Evolutionary conservation across 495 filamentous ascomycete genomes (phyloP), one percentile per base, ranked within the genome.

Genomic region (Tuber aestivum): DNA sequence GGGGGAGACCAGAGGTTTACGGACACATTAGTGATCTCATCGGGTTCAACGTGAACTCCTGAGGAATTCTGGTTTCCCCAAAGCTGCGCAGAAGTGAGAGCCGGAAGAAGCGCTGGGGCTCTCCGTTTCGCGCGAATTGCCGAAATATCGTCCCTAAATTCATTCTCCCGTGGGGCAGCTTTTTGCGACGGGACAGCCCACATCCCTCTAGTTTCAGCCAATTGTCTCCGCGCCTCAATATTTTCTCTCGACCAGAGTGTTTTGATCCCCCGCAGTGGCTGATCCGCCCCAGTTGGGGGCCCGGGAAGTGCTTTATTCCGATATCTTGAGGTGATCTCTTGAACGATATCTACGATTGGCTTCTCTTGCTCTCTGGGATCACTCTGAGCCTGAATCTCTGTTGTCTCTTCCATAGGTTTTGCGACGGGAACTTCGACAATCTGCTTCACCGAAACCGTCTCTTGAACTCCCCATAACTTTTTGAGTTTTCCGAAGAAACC

Each of bases 401-500:
- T 44, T 32, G 56, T 18, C 38, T 35, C 7, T 23, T 35, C 27
- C 35, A 23, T 61, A 41, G 50, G 56, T 1, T 16, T 65, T 65
- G 56, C 38, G 40, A 37, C 41, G 38, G 41, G 65, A 42, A 35
- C 71, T 18, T 68, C 38, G 3, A 41, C 40, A 10, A n/a, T 65
- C 27, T 65, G 14, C 56, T 50, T 70, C 41, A 21, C 41, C 48
- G 76, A 21, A 32, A 23, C 23, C 9, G 32, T 74, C 50, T 75
- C 40, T 81, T 79, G 41, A 18, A n/a, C 69, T 21, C 76, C 79
- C 79, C 73, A 81, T 32, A 79, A 61, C 48, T 71, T 81, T 45
- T 76, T 81, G 21, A 82, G 61, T 61, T 78, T 76, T 69, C 79
- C 78, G 27, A 82, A 70, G 37, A 79, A 69, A 32, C 74, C 72